A percentile compares a stretch with the other conserved stretches of the same genome.
Conservation (phyloP, 2,329 filamentous ascomycete species). For the Colletotrichum viniferum region DNA sequence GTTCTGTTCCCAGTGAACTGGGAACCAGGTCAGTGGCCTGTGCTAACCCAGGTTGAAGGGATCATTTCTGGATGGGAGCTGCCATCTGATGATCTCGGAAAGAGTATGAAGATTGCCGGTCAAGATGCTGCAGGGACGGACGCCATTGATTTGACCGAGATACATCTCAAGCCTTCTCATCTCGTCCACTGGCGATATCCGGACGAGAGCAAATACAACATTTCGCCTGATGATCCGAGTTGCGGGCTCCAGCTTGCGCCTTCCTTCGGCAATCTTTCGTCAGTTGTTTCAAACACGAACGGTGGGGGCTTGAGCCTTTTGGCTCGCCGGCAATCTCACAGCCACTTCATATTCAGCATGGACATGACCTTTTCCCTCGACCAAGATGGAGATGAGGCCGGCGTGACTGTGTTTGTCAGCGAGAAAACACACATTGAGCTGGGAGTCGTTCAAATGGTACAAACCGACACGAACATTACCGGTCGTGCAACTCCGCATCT, state of each 20-base stretch:
- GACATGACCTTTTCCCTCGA: background rate
- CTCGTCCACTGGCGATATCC: background rate
- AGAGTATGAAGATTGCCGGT: background rate
- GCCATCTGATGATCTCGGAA: background rate
- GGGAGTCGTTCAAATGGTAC: background rate
- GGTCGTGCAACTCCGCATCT: fast-evolving
- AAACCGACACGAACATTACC: background rate
- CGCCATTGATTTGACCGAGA: background rate
- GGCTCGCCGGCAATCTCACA: background rate
- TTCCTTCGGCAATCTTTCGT: background rate
- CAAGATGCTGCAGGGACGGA: background rate
- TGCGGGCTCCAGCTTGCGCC: background rate
- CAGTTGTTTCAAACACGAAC: fast-evolving
- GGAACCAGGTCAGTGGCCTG: background rate
- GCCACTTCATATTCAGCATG: background rate
- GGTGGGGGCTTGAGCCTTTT: background rate
- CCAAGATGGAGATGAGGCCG: background rate
- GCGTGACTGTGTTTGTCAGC: background rate
- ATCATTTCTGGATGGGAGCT: background rate
- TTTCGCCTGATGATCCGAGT: background rate
- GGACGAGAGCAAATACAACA: background rate
- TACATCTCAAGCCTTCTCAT: background rate
- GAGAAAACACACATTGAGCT: background rate
- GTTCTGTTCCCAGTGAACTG: background rate
- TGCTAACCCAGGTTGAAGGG: background rate